Percentiles rank a stretch among this genome's conserved stretches.
phyloP scores from a whole-genome alignment of 1,139 yeast genomes.

The Lodderomyces oxycetoniae region DNA sequence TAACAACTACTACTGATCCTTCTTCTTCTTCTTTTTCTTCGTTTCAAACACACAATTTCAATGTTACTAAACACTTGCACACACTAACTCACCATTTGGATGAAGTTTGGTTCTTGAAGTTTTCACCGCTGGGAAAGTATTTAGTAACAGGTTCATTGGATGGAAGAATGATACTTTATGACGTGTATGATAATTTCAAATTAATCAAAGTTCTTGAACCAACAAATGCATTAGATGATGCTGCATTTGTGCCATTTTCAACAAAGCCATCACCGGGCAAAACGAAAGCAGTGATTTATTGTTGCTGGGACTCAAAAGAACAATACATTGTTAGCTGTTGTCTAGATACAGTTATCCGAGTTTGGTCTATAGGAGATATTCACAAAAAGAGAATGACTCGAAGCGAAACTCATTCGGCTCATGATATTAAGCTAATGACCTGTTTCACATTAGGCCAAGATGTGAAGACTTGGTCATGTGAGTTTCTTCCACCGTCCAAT shows the following conservation, averaged over 20 bases:
- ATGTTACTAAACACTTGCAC: conserved; percentile 20
- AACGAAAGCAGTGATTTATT: conserved; percentile 59
- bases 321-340: conserved; percentile 64
- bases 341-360: conserved; percentile 58
- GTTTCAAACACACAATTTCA: conserved; percentile 5
- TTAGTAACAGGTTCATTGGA: conserved; percentile 78
- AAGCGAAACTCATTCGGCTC: conserved; percentile 5
- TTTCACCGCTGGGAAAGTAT: conserved; percentile 71
- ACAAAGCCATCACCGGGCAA: conserved; percentile 20
- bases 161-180: conserved; percentile 60
- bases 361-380: conserved; percentile 56
- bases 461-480: conserved; percentile 59
- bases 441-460: conserved; percentile 41
- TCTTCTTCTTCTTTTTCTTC: conserved; percentile 1
- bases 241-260: conserved; percentile 25
- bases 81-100: conserved; percentile 52
- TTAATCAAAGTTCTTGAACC: conserved; percentile 34
- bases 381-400: conserved; percentile 18
- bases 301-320: conserved; percentile 71
- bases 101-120: conserved; percentile 82
- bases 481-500: conserved; percentile 52
- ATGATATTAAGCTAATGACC: conserved; percentile 21
- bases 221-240: conserved; percentile 26
- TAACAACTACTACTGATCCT: conserved; percentile 1
- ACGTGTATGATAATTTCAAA: conserved; percentile 52